Percentiles rank a stretch among this genome's conserved stretches.
phyloP scores from a whole-genome alignment of 192 early-diverging fungal genomes.

The Cetraspora pellucida region DNA sequence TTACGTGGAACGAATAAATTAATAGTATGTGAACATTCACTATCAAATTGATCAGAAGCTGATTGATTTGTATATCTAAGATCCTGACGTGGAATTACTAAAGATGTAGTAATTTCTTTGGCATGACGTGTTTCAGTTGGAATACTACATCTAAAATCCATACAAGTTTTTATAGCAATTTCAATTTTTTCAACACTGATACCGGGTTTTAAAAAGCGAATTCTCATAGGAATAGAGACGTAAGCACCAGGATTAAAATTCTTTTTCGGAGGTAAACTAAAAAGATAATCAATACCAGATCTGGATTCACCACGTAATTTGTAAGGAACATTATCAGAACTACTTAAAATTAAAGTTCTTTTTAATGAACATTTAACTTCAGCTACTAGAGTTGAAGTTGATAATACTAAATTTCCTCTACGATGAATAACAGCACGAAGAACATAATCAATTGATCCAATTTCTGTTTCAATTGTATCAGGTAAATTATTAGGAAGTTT shows the following conservation, averaged over 20 bases:
- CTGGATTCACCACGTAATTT: conserved; percentile 33
- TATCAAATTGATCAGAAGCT: neutral
- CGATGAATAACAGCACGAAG: conserved; percentile 13
- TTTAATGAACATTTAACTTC: conserved; percentile 29
- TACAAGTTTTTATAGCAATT: conserved; percentile 31
- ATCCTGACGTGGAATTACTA: conserved; percentile 23
- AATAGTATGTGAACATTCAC: conserved; percentile 32
- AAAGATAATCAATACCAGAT: conserved; percentile 17
- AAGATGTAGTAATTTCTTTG: neutral
- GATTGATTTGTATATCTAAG: neutral
- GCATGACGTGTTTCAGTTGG: conserved; percentile 28
- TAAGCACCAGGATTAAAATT: conserved; percentile 26
- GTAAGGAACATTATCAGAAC: neutral
- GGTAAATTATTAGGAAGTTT: conserved; percentile 32
- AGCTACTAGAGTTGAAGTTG: neutral
- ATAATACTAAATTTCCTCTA: neutral
- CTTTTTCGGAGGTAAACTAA: conserved; percentile 33
- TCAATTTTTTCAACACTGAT: conserved; percentile 33
- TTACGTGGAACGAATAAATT: conserved; percentile 32
- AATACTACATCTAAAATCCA: conserved; percentile 35
- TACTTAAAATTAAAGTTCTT: neutral
- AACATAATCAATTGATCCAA: conserved; percentile 10
- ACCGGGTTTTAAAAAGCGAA: conserved; percentile 24
- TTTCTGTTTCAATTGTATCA: conserved; percentile 14
- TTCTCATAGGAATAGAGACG: conserved; percentile 31